phyloP scores from a whole-genome alignment of 495 filamentous ascomycete genomes.

The Penicillium flavigenum region DNA sequence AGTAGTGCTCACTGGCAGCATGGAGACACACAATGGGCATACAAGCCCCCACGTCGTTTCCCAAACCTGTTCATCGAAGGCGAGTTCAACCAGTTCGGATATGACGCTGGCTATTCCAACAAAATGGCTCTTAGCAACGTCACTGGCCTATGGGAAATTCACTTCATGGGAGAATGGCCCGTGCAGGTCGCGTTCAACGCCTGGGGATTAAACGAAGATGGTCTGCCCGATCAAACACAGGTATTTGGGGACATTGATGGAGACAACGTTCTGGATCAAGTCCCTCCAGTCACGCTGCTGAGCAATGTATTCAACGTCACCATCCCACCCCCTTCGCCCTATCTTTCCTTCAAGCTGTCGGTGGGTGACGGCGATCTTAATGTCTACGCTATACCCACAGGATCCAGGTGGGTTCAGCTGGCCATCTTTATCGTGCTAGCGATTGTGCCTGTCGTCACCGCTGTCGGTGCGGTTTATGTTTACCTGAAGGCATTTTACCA shows the following conservation, averaged over 20 bases:
- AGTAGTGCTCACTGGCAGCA: conserved; percentile 64
- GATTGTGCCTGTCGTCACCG: conserved; percentile 54
- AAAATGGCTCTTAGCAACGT: conserved; percentile 46
- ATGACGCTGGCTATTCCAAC: conserved; percentile 60
- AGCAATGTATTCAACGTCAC: conserved; percentile 42
- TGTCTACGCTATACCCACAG: conserved; percentile 52
- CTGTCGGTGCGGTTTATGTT: conserved; percentile 50
- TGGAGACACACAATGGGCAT: conserved; percentile 51
- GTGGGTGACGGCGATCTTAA: conserved; percentile 56
- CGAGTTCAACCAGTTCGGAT: conserved; percentile 66
- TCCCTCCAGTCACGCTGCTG: conserved; percentile 14
- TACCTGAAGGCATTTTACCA: conserved; percentile 68
- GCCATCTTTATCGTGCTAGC: conserved; percentile 55
- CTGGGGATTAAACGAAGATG: conserved; percentile 67
- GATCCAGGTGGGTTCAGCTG: conserved; percentile 55
- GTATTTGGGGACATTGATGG: conserved; percentile 61
- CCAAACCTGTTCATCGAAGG: conserved; percentile 66
- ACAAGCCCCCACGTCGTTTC: conserved; percentile 45
- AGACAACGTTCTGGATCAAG: conserved; percentile 36
- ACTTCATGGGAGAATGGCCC: conserved; percentile 65
- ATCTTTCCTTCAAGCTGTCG: conserved; percentile 54
- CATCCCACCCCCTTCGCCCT: conserved; percentile 50
- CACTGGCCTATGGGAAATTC: conserved; percentile 57
- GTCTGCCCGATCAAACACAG: conserved; percentile 57
- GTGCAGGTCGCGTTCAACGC: conserved; percentile 61